A percentile compares a stretch with the other conserved stretches of the same genome.
These are phyloP conservation scores for Debaryomyces robertsiae DNA, from an alignment of 1,139 yeast genomes.

Conservation along the genomic window DNA sequence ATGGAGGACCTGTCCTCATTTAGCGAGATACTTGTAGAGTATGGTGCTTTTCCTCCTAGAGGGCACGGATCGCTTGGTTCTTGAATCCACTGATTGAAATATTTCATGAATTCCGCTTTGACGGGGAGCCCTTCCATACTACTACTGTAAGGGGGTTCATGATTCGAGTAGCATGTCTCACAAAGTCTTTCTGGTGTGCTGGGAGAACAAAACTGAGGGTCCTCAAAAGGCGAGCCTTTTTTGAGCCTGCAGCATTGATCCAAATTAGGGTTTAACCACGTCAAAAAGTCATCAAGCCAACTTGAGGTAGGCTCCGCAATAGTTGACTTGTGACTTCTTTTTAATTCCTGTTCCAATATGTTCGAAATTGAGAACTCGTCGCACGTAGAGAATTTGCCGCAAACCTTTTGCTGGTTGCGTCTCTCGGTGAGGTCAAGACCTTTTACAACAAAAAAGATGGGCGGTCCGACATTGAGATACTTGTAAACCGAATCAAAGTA, in stretches of 20 bases:
- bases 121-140: constrained; percentile 86
- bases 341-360: constrained; percentile 83
- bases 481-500: constrained; percentile 78
- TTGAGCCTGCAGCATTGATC: constrained; percentile 82
- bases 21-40: constrained; percentile 59
- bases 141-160: constrained; percentile 63
- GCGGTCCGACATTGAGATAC: constrained; percentile 87
- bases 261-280: constrained; percentile 83
- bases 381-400: constrained; percentile 89
- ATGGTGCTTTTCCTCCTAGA: constrained; percentile 93
- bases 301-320: constrained; percentile 82
- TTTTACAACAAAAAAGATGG: constrained; percentile 78
- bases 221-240: constrained; percentile 30
- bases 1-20: constrained; percentile 37
- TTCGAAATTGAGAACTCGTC: constrained; percentile 76
- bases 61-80: constrained; percentile 92
- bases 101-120: constrained; percentile 70
- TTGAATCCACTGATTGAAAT: constrained; percentile 78
- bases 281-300: constrained; percentile 90
- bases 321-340: constrained; percentile 62
- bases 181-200: constrained; percentile 72
- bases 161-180: constrained; percentile 64
- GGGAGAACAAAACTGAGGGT: constrained; percentile 63
- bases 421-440: constrained; percentile 64
- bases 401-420: constrained; percentile 66